A percentile compares a stretch with the other conserved stretches of the same genome.
Evolutionary conservation across 2,329 filamentous ascomycete species (phyloP).

Genomic region (Aspergillus ochraceus): DNA sequence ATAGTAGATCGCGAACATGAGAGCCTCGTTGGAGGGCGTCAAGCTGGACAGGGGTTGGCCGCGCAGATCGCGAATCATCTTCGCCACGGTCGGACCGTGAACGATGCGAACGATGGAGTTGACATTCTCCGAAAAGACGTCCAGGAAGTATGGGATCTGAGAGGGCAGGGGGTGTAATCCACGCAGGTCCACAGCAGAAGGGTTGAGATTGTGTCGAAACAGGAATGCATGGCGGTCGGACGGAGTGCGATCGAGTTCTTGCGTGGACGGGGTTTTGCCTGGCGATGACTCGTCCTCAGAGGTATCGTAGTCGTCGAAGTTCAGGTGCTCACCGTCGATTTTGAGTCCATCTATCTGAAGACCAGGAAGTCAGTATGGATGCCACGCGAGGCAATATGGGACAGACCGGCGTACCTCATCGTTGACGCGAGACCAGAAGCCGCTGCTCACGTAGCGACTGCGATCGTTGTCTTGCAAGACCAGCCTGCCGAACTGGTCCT

Average conservation of each 20-base stretch:
- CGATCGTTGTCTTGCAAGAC: background rate
- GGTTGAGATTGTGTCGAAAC: background rate
- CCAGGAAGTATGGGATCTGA: background rate
- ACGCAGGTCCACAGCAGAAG: background rate
- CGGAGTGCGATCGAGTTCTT: background rate
- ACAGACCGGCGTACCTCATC: background rate
- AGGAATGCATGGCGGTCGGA: background rate
- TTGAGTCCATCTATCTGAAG: background rate
- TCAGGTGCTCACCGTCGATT: background rate
- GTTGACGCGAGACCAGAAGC: background rate
- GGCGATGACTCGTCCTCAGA: background rate
- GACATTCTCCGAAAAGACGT: slow-evolving; percentile 23
- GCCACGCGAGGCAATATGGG: background rate
- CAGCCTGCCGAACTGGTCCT: background rate
- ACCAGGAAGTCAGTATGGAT: background rate
- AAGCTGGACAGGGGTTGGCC: slow-evolving; percentile 32
- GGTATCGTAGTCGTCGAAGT: background rate
- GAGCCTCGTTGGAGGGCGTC: slow-evolving; percentile 50
- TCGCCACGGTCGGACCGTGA: slow-evolving; percentile 31
- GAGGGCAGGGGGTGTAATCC: background rate
- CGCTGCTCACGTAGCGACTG: background rate
- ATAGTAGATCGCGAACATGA: slow-evolving; percentile 61
- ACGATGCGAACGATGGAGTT: slow-evolving; percentile 40
- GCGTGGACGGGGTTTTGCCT: background rate
- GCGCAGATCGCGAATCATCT: slow-evolving; percentile 35